Percentiles rank a stretch among this genome's conserved stretches.
phyloP scores from a whole-genome alignment of 2,329 filamentous ascomycete genomes.

The Exophiala viscosa region DNA sequence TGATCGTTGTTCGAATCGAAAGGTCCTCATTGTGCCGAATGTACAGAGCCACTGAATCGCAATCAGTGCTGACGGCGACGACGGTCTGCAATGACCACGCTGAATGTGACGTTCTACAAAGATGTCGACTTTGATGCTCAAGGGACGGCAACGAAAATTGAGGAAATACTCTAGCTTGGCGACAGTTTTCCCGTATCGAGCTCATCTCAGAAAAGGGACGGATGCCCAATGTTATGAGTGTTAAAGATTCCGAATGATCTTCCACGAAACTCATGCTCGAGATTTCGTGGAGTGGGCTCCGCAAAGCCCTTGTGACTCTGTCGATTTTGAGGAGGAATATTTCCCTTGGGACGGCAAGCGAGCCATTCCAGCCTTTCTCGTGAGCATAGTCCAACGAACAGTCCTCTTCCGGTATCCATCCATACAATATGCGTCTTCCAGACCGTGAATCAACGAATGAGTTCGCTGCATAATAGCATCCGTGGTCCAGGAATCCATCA shows the following conservation, averaged over 20 bases:
- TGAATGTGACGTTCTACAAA: no score
- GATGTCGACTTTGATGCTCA: no score
- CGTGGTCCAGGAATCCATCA: slow-evolving; percentile 48
- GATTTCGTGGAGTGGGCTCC: slow-evolving; percentile 38
- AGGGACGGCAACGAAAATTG: no score
- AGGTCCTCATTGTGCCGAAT: slow-evolving; percentile 29
- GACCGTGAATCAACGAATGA: slow-evolving; percentile 47
- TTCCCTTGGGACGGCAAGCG: slow-evolving; percentile 46
- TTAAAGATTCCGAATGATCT: slow-evolving; percentile 11
- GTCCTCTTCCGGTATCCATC: slow-evolving; percentile 53
- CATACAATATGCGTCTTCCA: slow-evolving; percentile 42
- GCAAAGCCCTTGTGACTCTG: slow-evolving; percentile 37
- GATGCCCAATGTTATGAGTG: slow-evolving; percentile 40
- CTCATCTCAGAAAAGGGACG: slow-evolving; percentile 36
- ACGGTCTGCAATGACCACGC: no score
- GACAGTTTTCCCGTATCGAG: slow-evolving; percentile 25
- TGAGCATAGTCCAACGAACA: slow-evolving; percentile 42
- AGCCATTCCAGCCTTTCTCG: slow-evolving; percentile 49
- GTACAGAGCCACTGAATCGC: slow-evolving; percentile 25
- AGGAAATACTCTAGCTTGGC: no score
- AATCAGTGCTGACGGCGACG: no score
- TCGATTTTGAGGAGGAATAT: slow-evolving; percentile 39
- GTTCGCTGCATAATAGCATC: slow-evolving; percentile 49
- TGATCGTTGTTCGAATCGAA: slow-evolving; percentile 37
- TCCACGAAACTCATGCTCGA: slow-evolving; percentile 39